Evolutionary conservation across 805 yeast species (phyloP).

Genomic region (Metschnikowia baotianmanensis): DNA sequence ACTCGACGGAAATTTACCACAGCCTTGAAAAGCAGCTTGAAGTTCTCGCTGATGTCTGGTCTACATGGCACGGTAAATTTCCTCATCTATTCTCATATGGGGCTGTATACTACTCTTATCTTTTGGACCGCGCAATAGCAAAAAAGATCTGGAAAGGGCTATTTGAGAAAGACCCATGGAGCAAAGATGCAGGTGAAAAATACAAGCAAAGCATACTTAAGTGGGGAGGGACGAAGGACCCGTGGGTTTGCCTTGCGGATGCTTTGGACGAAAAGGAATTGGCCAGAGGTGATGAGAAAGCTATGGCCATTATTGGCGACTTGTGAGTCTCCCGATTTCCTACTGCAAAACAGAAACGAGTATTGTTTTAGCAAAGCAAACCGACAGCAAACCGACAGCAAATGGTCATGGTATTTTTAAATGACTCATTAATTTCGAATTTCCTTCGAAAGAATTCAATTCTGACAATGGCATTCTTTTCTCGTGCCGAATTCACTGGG

Average conservation of each 20-base stretch:
- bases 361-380: too few relatives aligned
- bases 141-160: constrained; percentile 76
- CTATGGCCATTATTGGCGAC: constrained; percentile 51
- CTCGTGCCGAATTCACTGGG: too few relatives aligned
- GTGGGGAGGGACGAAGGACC: constrained; percentile 94
- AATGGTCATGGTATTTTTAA: too few relatives aligned
- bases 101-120: constrained; percentile 87
- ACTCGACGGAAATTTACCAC: constrained; percentile 64
- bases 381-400: too few relatives aligned
- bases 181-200: constrained; percentile 69
- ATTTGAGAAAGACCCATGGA: constrained; percentile 68
- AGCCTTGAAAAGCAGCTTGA: constrained; percentile 55
- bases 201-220: constrained; percentile 67
- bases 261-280: constrained; percentile 65
- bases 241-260: constrained; percentile 83
- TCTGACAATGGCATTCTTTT: too few relatives aligned
- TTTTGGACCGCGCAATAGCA: constrained; percentile 91
- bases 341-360: too few relatives aligned
- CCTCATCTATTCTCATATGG: constrained; percentile 94
- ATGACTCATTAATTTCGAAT: too few relatives aligned
- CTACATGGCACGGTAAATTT: constrained; percentile 92
- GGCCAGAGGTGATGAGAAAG: constrained; percentile 62
- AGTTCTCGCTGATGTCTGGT: constrained; percentile 63
- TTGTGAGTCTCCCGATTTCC: background rate
- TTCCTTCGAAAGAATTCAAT: too few relatives aligned